Evolutionary conservation across 768 basidiomycete species (phyloP).

Genomic region (Arthromyces matolae): DNA sequence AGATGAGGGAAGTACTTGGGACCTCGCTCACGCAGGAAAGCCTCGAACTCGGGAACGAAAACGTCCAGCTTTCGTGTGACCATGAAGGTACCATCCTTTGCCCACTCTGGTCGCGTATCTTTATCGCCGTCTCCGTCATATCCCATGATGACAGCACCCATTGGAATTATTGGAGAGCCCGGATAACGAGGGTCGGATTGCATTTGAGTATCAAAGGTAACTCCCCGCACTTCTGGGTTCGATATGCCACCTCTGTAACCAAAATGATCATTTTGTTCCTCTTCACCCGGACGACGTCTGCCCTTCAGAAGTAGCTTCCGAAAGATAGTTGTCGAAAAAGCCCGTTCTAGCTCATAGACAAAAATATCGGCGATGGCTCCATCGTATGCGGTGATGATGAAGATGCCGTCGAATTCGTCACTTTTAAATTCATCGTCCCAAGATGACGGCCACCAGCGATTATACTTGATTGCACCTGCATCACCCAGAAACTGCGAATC

Average conservation of each 20-base stretch:
- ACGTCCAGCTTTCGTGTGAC: conserved; percentile 8
- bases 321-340: not conserved
- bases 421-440: conserved; percentile 7
- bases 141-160: conserved; percentile 1
- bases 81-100: conserved; percentile 3
- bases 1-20: conserved; percentile 5
- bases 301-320: not conserved
- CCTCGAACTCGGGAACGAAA: conserved; percentile 13
- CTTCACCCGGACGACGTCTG: not conserved
- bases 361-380: not conserved
- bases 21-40: conserved; percentile 8
- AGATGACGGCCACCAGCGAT: conserved; percentile 5
- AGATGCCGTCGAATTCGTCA: conserved; percentile 7
- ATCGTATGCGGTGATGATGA: conserved; percentile 5
- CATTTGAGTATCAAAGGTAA: conserved; percentile 8
- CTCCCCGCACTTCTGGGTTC: conserved; percentile 6
- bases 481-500: conserved; percentile 10
- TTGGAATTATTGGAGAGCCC: too few species aligned
- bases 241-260: conserved; percentile 10
- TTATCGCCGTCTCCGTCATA: not conserved
- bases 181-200: too few species aligned
- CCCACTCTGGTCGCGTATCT: too few species aligned
- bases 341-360: not conserved
- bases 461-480: not conserved
- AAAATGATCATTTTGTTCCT: conserved; percentile 10